These are phyloP conservation scores for Colletotrichum tabaci DNA, from an alignment of 2,329 filamentous ascomycete genomes.

Conservation along the genomic window DNA sequence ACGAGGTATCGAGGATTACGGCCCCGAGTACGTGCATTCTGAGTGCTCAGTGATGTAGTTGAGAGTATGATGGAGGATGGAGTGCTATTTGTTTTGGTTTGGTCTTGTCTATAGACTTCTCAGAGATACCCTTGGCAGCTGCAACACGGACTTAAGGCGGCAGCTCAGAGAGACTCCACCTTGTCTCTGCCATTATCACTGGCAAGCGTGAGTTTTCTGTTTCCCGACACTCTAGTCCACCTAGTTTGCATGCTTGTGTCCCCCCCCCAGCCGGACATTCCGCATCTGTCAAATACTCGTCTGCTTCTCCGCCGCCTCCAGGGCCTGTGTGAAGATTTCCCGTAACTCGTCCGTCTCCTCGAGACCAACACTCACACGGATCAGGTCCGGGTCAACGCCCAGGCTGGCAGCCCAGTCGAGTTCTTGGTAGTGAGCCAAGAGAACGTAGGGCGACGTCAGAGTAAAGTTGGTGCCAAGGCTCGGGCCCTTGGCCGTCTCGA, in stretches of 20 bases:
- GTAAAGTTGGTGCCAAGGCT: slow-evolving; percentile 98
- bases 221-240: background rate
- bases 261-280: background rate
- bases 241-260: slow-evolving; percentile 11
- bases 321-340: slow-evolving; percentile 76
- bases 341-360: slow-evolving; percentile 81
- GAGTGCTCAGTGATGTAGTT: slow-evolving; percentile 74
- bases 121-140: slow-evolving; percentile 38
- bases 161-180: background rate
- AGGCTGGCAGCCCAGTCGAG: slow-evolving; percentile 90
- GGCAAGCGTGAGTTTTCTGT: background rate
- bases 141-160: background rate
- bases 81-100: slow-evolving; percentile 2
- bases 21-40: slow-evolving; percentile 72
- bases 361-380: slow-evolving; percentile 90
- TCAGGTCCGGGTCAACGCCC: slow-evolving; percentile 84
- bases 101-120: slow-evolving; percentile 15
- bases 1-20: slow-evolving; percentile 80
- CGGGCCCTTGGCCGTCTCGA: slow-evolving; percentile 93
- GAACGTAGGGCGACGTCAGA: slow-evolving; percentile 88
- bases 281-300: background rate
- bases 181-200: background rate
- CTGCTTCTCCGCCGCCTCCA: slow-evolving; percentile 68
- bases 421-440: slow-evolving; percentile 93
- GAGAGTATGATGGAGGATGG: background rate